Evolutionary conservation across 768 basidiomycete species (phyloP).

Genomic region (Agrocybe pediades): DNA sequence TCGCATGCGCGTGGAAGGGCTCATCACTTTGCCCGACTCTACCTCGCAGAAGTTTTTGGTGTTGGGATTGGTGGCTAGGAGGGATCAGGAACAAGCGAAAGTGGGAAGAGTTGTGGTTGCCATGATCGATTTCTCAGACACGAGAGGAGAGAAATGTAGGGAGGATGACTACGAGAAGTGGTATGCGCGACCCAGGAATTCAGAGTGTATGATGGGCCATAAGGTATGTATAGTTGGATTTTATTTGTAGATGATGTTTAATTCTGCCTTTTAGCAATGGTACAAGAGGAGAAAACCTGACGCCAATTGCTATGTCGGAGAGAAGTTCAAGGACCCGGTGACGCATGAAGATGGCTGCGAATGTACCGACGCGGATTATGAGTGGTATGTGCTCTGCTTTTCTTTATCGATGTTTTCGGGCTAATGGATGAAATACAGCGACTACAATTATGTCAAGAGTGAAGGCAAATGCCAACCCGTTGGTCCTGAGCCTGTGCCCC

Average conservation of each 20-base stretch:
- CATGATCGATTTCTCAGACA: conserved; percentile 80
- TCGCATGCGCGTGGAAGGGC: conserved; percentile 66
- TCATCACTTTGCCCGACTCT: conserved; percentile 93
- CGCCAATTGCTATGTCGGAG: conserved; percentile 86
- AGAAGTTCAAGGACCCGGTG: conserved; percentile 88
- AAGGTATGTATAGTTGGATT: conserved; percentile 52
- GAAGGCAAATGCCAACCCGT: conserved; percentile 77
- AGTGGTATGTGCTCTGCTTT: conserved; percentile 65
- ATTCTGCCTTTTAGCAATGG: conserved; percentile 71
- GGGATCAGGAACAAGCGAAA: conserved; percentile 51
- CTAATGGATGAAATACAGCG: conserved; percentile 26
- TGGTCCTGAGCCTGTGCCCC: conserved; percentile 87
- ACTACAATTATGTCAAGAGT: conserved; percentile 85
- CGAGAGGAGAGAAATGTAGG: conserved; percentile 68
- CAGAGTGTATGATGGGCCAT: conserved; percentile 92
- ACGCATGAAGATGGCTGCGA: conserved; percentile 80
- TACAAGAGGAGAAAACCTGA: conserved; percentile 82
- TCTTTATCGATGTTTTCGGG: background rate
- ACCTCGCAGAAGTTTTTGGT: conserved; percentile 96
- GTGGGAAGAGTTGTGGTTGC: conserved; percentile 70
- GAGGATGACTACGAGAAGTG: conserved; percentile 81
- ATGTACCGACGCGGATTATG: conserved; percentile 88
- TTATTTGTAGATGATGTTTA: no score
- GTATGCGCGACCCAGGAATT: conserved; percentile 71
- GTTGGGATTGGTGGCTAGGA: conserved; percentile 71